Percentiles rank a stretch among this genome's conserved stretches.
These are phyloP conservation scores for Grammothele lineata DNA, from an alignment of 768 basidiomycete species.

Conservation along the genomic window DNA sequence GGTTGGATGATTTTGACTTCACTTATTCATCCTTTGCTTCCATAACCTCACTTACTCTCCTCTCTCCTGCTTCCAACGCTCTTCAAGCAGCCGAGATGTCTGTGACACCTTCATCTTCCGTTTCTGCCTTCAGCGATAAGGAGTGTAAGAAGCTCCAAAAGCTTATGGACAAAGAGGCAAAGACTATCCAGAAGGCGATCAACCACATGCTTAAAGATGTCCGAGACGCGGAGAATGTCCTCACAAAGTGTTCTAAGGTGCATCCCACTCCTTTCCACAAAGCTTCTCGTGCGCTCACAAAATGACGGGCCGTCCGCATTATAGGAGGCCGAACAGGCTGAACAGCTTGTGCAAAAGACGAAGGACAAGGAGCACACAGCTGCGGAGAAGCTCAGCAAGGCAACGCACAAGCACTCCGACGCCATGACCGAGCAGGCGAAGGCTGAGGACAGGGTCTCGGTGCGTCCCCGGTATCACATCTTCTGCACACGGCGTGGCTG, in stretches of 20 bases:
- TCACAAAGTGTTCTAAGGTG: constrained; percentile 16
- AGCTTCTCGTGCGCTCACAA: too few relatives aligned
- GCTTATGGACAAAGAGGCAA: constrained; percentile 10
- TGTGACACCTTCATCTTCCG: not conserved
- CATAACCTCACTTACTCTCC: too few relatives aligned
- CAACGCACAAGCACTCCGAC: constrained; percentile 9
- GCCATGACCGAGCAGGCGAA: constrained; percentile 1
- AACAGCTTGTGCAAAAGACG: constrained; percentile 5
- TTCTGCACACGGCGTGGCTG: not conserved
- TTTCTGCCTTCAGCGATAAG: not conserved
- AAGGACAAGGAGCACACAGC: constrained; percentile 8
- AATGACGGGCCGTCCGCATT: too few relatives aligned
- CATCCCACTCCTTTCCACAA: too few relatives aligned
- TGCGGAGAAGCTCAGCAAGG: constrained; percentile 7
- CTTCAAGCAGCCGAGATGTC: constrained; percentile 2
- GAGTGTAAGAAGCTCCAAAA: constrained; percentile 14
- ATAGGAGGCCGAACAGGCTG: constrained; percentile 9
- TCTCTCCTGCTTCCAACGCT: not conserved
- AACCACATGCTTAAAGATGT: constrained; percentile 13
- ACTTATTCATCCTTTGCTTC: too few relatives aligned
- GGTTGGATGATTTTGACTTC: too few relatives aligned
- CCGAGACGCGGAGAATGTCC: constrained; percentile 13
- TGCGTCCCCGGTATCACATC: not conserved
- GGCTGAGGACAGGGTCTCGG: not conserved
- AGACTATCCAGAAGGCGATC: constrained; percentile 8